phyloP scores from a whole-genome alignment of 1,284 basidiomycete species.

The Pseudozyma tsukubaensis region DNA sequence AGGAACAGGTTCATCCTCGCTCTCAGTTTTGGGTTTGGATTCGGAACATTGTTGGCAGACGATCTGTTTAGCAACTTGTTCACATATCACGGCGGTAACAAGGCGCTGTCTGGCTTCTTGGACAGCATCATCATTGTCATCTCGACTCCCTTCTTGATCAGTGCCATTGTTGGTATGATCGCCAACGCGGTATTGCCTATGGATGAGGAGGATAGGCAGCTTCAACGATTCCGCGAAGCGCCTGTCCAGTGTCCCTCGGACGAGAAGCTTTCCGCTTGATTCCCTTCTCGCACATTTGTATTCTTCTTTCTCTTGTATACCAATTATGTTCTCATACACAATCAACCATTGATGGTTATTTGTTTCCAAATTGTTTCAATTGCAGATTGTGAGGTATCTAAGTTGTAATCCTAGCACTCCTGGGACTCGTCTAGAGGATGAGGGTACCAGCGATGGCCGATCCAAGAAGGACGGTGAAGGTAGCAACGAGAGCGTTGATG shows the following conservation, averaged over 20 bases:
- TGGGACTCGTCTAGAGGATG: conserved; percentile 9
- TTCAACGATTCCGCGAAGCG: conserved; percentile 10
- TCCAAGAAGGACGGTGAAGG: conserved; percentile 18
- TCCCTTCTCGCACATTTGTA: not conserved
- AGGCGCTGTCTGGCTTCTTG: conserved; percentile 78
- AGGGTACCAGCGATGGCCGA: conserved; percentile 27
- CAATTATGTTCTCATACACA: not conserved
- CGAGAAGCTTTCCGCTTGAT: conserved; percentile 31
- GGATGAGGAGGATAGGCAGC: conserved; percentile 53
- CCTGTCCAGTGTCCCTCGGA: conserved; percentile 6
- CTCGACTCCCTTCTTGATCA: conserved; percentile 73
- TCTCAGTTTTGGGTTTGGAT: conserved; percentile 76
- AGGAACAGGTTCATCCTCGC: conserved; percentile 78
- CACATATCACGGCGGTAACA: conserved; percentile 70
- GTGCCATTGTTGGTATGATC: conserved; percentile 72
- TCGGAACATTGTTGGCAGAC: conserved; percentile 74
- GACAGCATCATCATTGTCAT: conserved; percentile 82
- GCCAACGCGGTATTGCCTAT: conserved; percentile 55
- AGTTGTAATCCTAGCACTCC: not conserved
- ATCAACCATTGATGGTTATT: not conserved
- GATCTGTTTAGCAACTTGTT: conserved; percentile 70
- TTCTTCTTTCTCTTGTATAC: conserved; percentile 4
- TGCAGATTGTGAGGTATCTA: conserved; percentile 4
- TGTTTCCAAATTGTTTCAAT: not conserved
- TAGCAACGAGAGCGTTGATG: conserved; percentile 9